Conservation (phyloP, 352 stramenopile genomes). For the Vaucheria bursata region DNA sequence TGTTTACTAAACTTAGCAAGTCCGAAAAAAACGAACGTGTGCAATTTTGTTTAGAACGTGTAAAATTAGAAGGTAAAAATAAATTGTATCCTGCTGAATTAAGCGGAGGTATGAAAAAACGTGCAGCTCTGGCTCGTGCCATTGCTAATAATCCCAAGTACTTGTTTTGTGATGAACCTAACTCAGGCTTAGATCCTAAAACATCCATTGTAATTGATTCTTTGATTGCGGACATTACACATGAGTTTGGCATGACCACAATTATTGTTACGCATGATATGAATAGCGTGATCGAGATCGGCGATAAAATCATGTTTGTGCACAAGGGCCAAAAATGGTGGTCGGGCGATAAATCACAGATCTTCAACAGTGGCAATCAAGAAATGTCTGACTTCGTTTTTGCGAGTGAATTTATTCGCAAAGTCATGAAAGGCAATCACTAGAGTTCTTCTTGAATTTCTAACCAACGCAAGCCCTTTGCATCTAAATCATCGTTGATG, state of each 20-base stretch:
- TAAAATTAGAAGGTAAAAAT: background rate
- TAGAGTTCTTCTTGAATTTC: too few relatives aligned
- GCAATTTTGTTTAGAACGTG: background rate
- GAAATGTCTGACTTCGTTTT: too few relatives aligned
- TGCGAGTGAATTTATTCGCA: too few relatives aligned
- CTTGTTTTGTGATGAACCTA: background rate
- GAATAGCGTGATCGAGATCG: background rate
- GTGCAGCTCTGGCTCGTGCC: background rate
- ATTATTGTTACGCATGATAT: background rate
- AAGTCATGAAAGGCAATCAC: too few relatives aligned
- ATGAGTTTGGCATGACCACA: background rate
- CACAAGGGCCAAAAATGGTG: background rate
- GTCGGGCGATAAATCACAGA: too few relatives aligned
- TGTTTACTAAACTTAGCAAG: too few relatives aligned
- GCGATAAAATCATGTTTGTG: background rate
- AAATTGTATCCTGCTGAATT: background rate
- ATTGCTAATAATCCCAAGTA: background rate
- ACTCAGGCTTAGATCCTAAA: background rate
- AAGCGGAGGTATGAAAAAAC: background rate
- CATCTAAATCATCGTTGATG: too few relatives aligned
- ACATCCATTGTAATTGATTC: background rate
- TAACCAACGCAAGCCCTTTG: too few relatives aligned
- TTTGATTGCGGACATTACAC: background rate
- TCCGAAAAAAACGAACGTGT: background rate
- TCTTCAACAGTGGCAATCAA: too few relatives aligned